Conservation (phyloP, 345 rosid genomes). For the Toxicodendron radicans region DNA sequence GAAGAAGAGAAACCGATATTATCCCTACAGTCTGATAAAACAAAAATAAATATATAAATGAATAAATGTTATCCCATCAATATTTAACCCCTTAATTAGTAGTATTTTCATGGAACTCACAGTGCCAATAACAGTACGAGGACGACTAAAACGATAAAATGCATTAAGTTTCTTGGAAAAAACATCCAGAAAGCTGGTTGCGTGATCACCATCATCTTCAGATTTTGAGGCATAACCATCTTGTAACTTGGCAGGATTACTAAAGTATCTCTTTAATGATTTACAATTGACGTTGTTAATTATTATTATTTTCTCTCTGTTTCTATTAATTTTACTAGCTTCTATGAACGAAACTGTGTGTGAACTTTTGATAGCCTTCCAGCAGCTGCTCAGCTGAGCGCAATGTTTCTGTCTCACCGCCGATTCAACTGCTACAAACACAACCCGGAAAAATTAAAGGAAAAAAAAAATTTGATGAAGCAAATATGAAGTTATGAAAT, state of each 20-base stretch:
- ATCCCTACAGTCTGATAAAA: constrained; percentile 25
- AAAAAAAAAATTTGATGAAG: no score
- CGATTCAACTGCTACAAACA: background rate
- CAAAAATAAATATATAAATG: background rate
- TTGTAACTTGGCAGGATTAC: background rate
- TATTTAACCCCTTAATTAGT: background rate
- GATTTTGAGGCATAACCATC: background rate
- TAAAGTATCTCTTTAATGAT: background rate
- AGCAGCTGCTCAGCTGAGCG: background rate
- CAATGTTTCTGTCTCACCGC: background rate
- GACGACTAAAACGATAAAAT: constrained; percentile 34
- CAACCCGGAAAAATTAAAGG: no score
- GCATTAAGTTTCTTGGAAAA: background rate
- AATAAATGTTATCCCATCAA: no score
- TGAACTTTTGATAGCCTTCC: background rate
- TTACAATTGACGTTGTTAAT: background rate
- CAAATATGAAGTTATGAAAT: background rate
- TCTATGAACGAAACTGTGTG: background rate
- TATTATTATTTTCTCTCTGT: background rate
- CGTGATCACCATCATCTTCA: background rate
- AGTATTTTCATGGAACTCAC: constrained; percentile 14
- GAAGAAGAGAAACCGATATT: constrained; percentile 34
- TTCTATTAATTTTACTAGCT: background rate
- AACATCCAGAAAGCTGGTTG: constrained; percentile 1
- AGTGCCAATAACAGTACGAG: constrained; percentile 39